Percentiles rank a stretch among this genome's conserved stretches.
Conservation (phyloP, 441 rosid species). For the Aleurites moluccanus region DNA sequence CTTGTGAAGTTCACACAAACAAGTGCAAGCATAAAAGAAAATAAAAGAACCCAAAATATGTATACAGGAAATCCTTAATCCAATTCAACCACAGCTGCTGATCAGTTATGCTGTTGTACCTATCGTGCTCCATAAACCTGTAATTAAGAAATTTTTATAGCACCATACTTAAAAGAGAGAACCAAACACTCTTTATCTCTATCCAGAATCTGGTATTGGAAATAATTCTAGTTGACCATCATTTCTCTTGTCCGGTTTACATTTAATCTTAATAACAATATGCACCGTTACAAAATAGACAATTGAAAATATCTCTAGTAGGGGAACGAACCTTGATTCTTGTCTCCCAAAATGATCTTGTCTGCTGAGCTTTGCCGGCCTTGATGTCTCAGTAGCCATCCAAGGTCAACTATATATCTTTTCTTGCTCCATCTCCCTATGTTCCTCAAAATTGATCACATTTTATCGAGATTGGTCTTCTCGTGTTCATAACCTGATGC, state of each 20-base stretch:
- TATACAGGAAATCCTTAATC: too few species aligned
- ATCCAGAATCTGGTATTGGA: neutral
- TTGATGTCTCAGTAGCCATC: neutral
- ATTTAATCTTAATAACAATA: neutral
- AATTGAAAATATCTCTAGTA: neutral
- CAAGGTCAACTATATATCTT: neutral
- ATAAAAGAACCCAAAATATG: too few species aligned
- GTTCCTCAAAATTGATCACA: neutral
- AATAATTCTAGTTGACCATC: neutral
- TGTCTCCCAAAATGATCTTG: neutral
- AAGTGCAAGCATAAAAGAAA: too few species aligned
- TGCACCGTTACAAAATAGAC: neutral
- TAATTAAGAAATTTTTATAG: too few species aligned
- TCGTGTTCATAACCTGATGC: conserved; percentile 75
- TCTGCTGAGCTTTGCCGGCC: neutral
- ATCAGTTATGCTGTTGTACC: too few species aligned
- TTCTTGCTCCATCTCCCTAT: neutral
- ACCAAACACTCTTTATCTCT: too few species aligned
- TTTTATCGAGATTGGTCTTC: conserved; percentile 33
- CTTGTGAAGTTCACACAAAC: too few species aligned
- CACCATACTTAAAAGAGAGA: too few species aligned
- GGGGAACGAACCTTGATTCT: neutral
- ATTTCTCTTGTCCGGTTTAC: neutral
- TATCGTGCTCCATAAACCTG: too few species aligned
- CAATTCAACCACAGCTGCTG: too few species aligned